phyloP scores from a whole-genome alignment of 352 stramenopile species.

The Phytopythium litorale region DNA sequence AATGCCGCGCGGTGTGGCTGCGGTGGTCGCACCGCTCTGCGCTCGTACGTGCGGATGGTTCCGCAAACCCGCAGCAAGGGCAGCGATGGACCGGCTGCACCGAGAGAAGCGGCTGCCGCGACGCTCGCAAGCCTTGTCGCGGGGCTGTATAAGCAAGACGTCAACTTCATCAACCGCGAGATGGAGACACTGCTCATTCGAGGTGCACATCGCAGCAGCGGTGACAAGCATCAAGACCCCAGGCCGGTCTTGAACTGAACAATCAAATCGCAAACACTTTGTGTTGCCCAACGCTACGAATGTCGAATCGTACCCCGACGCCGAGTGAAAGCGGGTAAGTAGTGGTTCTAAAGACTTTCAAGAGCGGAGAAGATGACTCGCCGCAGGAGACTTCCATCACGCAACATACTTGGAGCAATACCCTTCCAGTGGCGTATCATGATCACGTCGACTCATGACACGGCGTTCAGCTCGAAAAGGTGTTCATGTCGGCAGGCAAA shows the following conservation, averaged over 20 bases:
- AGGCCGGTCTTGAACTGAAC: not conserved
- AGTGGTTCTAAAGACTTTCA: too few species aligned
- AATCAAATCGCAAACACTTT: not conserved
- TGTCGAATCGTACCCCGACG: too few species aligned
- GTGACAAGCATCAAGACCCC: not conserved
- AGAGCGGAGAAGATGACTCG: too few species aligned
- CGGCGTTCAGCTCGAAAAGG: too few species aligned
- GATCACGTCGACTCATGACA: too few species aligned
- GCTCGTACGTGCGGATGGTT: conserved; percentile 22
- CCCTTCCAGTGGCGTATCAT: too few species aligned
- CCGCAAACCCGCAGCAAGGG: conserved; percentile 11
- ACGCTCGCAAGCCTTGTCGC: conserved; percentile 19
- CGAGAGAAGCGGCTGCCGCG: not conserved
- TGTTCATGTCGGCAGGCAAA: too few species aligned
- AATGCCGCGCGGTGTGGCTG: not conserved
- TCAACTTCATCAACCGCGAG: conserved; percentile 30
- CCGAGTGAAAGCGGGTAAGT: too few species aligned
- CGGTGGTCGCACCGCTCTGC: conserved; percentile 8
- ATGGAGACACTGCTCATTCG: conserved; percentile 30
- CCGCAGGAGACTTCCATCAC: too few species aligned
- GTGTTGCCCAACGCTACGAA: too few species aligned
- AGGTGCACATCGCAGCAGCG: not conserved
- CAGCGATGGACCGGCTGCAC: not conserved
- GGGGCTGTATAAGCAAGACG: conserved; percentile 27
- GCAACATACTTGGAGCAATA: too few species aligned